A percentile compares a stretch with the other conserved stretches of the same genome.
phyloP scores from a whole-genome alignment of 2,329 filamentous ascomycete species.

The Septoria linicola region DNA sequence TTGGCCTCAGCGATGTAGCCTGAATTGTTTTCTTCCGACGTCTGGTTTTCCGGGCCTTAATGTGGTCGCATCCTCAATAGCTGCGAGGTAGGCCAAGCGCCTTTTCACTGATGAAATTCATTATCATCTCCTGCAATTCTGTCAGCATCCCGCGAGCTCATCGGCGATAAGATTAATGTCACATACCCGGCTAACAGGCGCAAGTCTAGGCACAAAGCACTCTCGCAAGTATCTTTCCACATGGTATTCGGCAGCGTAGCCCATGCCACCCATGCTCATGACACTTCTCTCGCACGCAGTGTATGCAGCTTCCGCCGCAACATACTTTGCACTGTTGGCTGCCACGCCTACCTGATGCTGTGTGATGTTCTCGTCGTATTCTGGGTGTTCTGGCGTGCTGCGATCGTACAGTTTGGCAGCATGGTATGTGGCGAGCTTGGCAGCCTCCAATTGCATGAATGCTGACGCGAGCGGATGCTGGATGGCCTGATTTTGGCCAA shows the following conservation, averaged over 20 bases:
- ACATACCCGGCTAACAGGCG: slow-evolving; percentile 56
- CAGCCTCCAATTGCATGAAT: slow-evolving; percentile 62
- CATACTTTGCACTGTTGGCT: slow-evolving; percentile 58
- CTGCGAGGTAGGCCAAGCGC: slow-evolving; percentile 66
- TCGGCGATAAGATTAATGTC: neutral
- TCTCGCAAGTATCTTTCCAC: slow-evolving; percentile 61
- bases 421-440: slow-evolving; percentile 61
- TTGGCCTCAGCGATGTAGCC: too few relatives aligned
- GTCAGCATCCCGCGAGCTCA: neutral
- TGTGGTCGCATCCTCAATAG: slow-evolving; percentile 54
- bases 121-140: slow-evolving; percentile 63
- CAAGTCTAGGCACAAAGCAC: slow-evolving; percentile 59
- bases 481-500: slow-evolving; percentile 61
- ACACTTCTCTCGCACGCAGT: slow-evolving; percentile 60
- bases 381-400: slow-evolving; percentile 36
- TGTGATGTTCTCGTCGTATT: slow-evolving; percentile 41
- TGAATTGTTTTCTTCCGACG: too few relatives aligned
- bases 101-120: slow-evolving; percentile 71
- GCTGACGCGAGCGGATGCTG: slow-evolving; percentile 59
- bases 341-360: slow-evolving; percentile 54
- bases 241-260: slow-evolving; percentile 63
- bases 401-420: slow-evolving; percentile 59
- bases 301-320: slow-evolving; percentile 62
- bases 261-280: slow-evolving; percentile 61
- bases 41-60: too few relatives aligned